These are phyloP conservation scores for Geosiphon pyriformis DNA, from an alignment of 192 early-diverging fungal genomes.

Conservation along the genomic window DNA sequence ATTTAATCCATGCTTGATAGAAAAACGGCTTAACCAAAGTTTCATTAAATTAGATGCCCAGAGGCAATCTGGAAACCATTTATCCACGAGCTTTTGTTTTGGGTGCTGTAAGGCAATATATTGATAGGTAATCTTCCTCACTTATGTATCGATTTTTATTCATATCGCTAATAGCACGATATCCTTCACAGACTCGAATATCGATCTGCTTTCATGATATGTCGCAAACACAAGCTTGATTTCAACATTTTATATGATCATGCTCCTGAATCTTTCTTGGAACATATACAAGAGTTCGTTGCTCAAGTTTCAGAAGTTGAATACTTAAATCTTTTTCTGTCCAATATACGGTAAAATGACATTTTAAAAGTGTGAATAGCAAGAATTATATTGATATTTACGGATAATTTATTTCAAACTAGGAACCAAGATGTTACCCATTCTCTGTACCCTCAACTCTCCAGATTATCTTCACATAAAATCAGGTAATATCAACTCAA, in stretches of 20 bases:
- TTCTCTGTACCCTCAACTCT: constrained; percentile 65
- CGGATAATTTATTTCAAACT: background rate
- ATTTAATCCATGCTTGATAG: too few relatives aligned
- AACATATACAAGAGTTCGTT: constrained; percentile 67
- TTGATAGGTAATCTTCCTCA: constrained; percentile 42
- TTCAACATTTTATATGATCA: constrained; percentile 90
- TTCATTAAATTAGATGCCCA: constrained; percentile 71
- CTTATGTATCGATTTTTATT: background rate
- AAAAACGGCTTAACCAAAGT: too few relatives aligned
- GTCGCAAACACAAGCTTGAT: constrained; percentile 89
- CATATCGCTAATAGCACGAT: too few relatives aligned
- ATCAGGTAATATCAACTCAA: background rate
- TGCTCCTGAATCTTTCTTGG: constrained; percentile 59
- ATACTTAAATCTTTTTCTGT: constrained; percentile 86
- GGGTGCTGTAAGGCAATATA: constrained; percentile 53
- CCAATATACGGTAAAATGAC: constrained; percentile 49
- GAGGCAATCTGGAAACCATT: constrained; percentile 94
- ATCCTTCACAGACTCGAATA: constrained; percentile 52
- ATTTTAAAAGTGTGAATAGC: background rate
- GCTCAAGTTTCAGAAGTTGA: constrained; percentile 74
- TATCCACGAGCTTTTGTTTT: constrained; percentile 86
- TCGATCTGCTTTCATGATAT: constrained; percentile 69
- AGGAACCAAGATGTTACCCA: constrained; percentile 76
- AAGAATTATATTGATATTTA: background rate
- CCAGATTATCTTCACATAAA: constrained; percentile 10